These are phyloP conservation scores for Rhypophila decipiens DNA, from an alignment of 495 filamentous ascomycete species.

Conservation along the genomic window DNA sequence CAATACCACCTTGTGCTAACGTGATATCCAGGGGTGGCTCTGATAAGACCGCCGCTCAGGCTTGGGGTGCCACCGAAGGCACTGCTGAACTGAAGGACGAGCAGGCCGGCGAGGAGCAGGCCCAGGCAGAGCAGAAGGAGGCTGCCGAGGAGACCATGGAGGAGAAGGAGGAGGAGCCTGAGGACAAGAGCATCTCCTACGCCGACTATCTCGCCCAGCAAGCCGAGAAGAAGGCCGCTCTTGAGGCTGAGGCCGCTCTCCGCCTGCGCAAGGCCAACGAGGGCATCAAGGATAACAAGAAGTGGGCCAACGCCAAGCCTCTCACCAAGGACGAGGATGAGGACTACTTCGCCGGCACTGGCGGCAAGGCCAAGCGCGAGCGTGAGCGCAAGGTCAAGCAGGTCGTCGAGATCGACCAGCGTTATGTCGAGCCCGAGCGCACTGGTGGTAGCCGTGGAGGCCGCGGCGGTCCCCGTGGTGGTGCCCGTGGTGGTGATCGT, in stretches of 20 bases:
- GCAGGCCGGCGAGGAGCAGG: constrained; percentile 78
- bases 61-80: constrained; percentile 82
- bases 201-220: constrained; percentile 81
- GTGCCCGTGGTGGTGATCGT: constrained; percentile 43
- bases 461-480: constrained; percentile 42
- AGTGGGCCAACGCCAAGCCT: constrained; percentile 82
- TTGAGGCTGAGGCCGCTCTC: constrained; percentile 51
- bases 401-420: constrained; percentile 77
- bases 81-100: constrained; percentile 80
- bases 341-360: constrained; percentile 66
- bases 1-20: constrained; percentile 13
- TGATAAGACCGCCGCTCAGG: constrained; percentile 85
- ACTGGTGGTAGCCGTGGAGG: constrained; percentile 46
- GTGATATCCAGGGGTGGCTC: constrained; percentile 56
- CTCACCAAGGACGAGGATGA: constrained; percentile 67
- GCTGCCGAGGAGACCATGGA: constrained; percentile 34
- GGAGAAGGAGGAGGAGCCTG: constrained; percentile 42
- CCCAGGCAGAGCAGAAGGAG: constrained; percentile 65
- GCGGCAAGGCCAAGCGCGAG: constrained; percentile 66
- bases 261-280: constrained; percentile 85
- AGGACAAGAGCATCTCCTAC: constrained; percentile 85
- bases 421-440: constrained; percentile 61
- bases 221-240: constrained; percentile 71
- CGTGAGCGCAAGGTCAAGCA: constrained; percentile 75
- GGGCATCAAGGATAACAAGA: constrained; percentile 76